Evolutionary conservation across 129 eudicot genomes (phyloP).

Genomic region (Artemisia annua): DNA sequence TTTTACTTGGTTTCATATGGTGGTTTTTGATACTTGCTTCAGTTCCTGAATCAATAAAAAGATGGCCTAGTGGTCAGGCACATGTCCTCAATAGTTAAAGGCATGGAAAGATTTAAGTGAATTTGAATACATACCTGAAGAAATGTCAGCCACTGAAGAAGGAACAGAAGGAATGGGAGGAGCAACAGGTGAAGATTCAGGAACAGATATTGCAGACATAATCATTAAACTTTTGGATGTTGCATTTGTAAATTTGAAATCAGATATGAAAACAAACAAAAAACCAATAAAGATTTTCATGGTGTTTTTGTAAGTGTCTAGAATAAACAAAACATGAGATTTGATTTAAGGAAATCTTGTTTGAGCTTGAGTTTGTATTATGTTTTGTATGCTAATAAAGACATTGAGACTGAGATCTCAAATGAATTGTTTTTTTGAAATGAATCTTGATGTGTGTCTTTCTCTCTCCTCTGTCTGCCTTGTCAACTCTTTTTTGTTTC

Average conservation of each 20-base stretch:
- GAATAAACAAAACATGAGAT: constrained; percentile 31
- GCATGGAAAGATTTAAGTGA: too few relatives aligned
- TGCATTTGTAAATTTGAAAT: constrained; percentile 33
- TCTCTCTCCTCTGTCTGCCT: constrained; percentile 40
- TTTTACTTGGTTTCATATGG: constrained; percentile 33
- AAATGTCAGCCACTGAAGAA: constrained; percentile 42
- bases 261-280: constrained; percentile 32
- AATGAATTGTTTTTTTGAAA: constrained; percentile 12
- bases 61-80: not conserved
- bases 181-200: constrained; percentile 41
- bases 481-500: too few relatives aligned
- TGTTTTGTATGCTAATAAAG: constrained; percentile 34
- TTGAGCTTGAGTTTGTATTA: constrained; percentile 19
- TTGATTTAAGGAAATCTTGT: constrained; percentile 29
- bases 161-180: constrained; percentile 38
- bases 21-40: constrained; percentile 25
- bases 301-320: constrained; percentile 10
- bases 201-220: constrained; percentile 31
- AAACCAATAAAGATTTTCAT: constrained; percentile 27
- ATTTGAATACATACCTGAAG: constrained; percentile 42
- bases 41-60: constrained; percentile 30
- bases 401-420: constrained; percentile 41
- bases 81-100: not conserved
- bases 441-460: constrained; percentile 38
- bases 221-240: constrained; percentile 14